Evolutionary conservation across 306 rosid genomes (phyloP), one percentile per base, ranked within the genome.

Genomic region (Cicer judaicum): DNA sequence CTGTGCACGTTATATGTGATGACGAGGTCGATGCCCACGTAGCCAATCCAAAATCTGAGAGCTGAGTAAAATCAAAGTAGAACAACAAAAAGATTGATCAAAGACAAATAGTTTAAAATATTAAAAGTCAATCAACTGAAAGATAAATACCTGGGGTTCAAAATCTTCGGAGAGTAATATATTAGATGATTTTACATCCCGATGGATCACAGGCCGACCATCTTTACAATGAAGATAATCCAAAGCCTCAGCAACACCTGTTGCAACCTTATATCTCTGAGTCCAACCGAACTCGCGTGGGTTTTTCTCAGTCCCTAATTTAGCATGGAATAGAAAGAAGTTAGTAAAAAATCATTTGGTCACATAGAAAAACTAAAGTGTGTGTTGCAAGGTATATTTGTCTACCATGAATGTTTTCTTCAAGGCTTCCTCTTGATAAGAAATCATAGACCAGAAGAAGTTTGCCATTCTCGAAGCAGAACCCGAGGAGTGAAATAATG

Each of bases 11-110:
- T 88, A 92, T 85, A 38, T 92, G 87, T 2, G 97, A 81, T 16
- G 97, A 83, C 4, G 88, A 80, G 64, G 90, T 78, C 60, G 96
- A 83, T 55, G 97, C 93, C 93, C 90, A 91, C 84, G 77, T 92
- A 64, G 99, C 97, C 16, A 95, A 90, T 78, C 99, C 99, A 77
- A 95, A 95, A 87, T 95, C 99, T 81, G 96, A 95, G 21, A 95
- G 93, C 99, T 95, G 88, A 72, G 80, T 47, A 21, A 83, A 46
- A 70, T 64, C 46, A 72, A 64, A 77, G 73, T 54, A 72, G 11
- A 74, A 43, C 36, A 72, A 48, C 18, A 68, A 76, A 18, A 76
- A 67, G 38, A 73, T 70, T 53, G 8, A 78, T 52, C 34, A 53
- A 76, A 50, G 19, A 36, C 41, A 73, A 77, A 57, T 13, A 59